Percentiles rank a stretch among this genome's conserved stretches.
These are phyloP conservation scores for Saturnispora gosingensis DNA, from an alignment of 805 yeast genomes.

Conservation along the genomic window DNA sequence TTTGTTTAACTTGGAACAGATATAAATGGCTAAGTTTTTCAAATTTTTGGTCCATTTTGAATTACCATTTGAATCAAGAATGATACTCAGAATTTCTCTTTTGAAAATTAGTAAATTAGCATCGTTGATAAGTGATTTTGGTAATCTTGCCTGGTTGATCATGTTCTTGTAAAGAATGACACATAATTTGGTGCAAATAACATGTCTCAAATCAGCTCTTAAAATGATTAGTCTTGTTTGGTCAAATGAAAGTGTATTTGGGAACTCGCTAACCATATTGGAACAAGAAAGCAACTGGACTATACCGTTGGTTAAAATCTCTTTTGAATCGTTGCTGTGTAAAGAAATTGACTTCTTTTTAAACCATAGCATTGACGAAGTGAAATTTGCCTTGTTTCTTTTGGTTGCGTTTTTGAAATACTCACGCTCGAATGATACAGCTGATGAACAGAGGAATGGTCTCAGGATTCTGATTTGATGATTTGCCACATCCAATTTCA, in stretches of 20 bases:
- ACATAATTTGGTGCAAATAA: slow-evolving; percentile 72
- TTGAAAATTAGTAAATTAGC: slow-evolving; percentile 40
- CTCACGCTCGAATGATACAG: slow-evolving; percentile 82
- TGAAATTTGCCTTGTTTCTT: slow-evolving; percentile 50
- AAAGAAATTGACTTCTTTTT: slow-evolving; percentile 24
- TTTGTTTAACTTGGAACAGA: slow-evolving; percentile 33
- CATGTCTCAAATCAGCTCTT: slow-evolving; percentile 78
- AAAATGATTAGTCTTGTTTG: slow-evolving; percentile 67
- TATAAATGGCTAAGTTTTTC: slow-evolving; percentile 59
- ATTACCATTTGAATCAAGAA: slow-evolving; percentile 78
- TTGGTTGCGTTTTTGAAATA: slow-evolving; percentile 50
- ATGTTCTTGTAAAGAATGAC: slow-evolving; percentile 64
- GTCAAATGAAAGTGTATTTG: slow-evolving; percentile 76
- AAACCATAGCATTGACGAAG: slow-evolving; percentile 62
- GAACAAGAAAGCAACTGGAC: slow-evolving; percentile 65
- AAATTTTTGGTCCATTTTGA: slow-evolving; percentile 86
- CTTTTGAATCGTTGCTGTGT: slow-evolving; percentile 16
- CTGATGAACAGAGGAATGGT: slow-evolving; percentile 77
- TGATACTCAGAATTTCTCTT: slow-evolving; percentile 66
- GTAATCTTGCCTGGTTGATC: slow-evolving; percentile 29
- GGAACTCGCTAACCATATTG: slow-evolving; percentile 74
- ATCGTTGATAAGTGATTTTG: slow-evolving; percentile 27
- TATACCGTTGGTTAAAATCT: slow-evolving; percentile 41
- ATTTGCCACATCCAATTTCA: slow-evolving; percentile 92
- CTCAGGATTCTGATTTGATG: slow-evolving; percentile 83